phyloP scores from a whole-genome alignment of 164 flowering plant genomes.

The Liriodendron chinense region DNA sequence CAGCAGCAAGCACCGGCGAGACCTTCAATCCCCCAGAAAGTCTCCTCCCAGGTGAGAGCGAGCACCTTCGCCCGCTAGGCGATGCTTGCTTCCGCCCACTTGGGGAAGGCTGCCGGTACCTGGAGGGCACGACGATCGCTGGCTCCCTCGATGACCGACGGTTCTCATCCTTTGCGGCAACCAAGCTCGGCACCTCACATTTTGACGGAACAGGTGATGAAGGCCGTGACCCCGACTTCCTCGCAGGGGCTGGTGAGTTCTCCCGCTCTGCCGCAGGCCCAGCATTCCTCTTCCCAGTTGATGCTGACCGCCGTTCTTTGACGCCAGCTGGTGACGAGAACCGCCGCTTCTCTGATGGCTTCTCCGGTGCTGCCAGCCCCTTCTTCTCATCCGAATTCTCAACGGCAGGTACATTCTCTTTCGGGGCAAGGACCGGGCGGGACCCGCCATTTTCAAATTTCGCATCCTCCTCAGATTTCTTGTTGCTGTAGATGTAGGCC shows the following conservation, averaged over 20 bases:
- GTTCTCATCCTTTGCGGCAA: slow-evolving; percentile 63
- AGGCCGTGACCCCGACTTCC: slow-evolving; percentile 46
- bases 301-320: slow-evolving; percentile 42
- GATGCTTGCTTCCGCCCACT: slow-evolving; percentile 40
- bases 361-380: not conserved
- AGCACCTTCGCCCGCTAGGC: slow-evolving; percentile 29
- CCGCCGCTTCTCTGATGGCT: slow-evolving; percentile 30
- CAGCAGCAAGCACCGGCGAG: slow-evolving; percentile 34
- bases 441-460: slow-evolving; percentile 10
- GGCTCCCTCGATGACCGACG: slow-evolving; percentile 61
- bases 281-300: slow-evolving; percentile 49
- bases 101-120: slow-evolving; percentile 92
- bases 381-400: slow-evolving; percentile 7
- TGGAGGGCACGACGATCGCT: slow-evolving; percentile 85
- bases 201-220: slow-evolving; percentile 89
- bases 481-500: slow-evolving; percentile 30
- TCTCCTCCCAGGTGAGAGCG: slow-evolving; percentile 77
- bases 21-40: slow-evolving; percentile 69
- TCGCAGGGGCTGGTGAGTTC: slow-evolving; percentile 49
- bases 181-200: slow-evolving; percentile 82
- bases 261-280: slow-evolving; percentile 42
- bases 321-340: slow-evolving; percentile 50
- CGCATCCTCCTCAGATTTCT: slow-evolving; percentile 11
- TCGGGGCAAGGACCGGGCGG: slow-evolving; percentile 39
- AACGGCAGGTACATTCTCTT: slow-evolving; percentile 16